Conservation (phyloP, 2,329 filamentous ascomycete species). For the Epichloe aotearoae region DNA sequence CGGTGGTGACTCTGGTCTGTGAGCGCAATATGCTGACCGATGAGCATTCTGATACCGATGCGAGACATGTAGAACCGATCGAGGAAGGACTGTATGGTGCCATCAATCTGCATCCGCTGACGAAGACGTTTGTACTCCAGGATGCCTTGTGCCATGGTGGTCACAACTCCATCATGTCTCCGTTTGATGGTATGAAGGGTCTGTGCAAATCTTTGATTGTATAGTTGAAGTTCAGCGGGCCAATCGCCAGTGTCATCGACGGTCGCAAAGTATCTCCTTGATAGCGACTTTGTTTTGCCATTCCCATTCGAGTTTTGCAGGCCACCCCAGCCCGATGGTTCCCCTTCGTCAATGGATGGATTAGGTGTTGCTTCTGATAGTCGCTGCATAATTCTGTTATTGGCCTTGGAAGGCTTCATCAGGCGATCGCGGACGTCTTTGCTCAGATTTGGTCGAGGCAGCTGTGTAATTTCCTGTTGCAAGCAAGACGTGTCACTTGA, state of each 20-base stretch:
- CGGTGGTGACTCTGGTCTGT: slow-evolving; percentile 83
- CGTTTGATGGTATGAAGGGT: slow-evolving; percentile 89
- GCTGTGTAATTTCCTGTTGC: slow-evolving; percentile 72
- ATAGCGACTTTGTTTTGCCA: slow-evolving; percentile 35
- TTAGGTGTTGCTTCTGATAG: slow-evolving; percentile 79
- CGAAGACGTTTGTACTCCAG: slow-evolving; percentile 94
- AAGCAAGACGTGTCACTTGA: slow-evolving; percentile 1
- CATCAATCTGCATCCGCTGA: slow-evolving; percentile 96
- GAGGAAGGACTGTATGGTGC: slow-evolving; percentile 92
- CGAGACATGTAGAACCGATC: slow-evolving; percentile 99
- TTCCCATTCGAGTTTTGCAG: slow-evolving; percentile 30
- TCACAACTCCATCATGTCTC: slow-evolving; percentile 92
- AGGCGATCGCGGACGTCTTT: slow-evolving; percentile 67
- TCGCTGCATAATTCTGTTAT: slow-evolving; percentile 52
- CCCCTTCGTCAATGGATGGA: slow-evolving; percentile 73
- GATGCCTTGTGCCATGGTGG: slow-evolving; percentile 94
- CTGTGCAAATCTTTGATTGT: slow-evolving; percentile 83
- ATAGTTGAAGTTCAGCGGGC: slow-evolving; percentile 88
- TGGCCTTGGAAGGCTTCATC: slow-evolving; percentile 47
- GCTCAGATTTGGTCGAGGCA: slow-evolving; percentile 64
- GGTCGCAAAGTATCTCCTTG: slow-evolving; percentile 68
- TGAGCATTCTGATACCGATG: slow-evolving; percentile 97
- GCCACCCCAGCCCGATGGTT: slow-evolving; percentile 52
- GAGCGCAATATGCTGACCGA: slow-evolving; percentile 93
- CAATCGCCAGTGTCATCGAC: slow-evolving; percentile 81